Evolutionary conservation across 345 rosid species (phyloP).

Genomic region (Murraya paniculata): DNA sequence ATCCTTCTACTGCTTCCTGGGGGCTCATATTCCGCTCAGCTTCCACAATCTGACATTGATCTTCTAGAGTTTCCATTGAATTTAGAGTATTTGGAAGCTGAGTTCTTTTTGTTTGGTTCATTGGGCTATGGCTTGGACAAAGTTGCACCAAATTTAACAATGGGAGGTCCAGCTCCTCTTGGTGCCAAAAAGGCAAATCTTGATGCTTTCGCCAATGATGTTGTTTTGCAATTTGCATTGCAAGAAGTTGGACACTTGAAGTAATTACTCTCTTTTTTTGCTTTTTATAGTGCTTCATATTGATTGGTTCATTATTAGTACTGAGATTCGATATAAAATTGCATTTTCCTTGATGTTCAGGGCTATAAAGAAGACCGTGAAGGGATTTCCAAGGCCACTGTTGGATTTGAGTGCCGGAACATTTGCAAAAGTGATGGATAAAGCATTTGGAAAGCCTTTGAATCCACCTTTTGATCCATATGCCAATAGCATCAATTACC

Average conservation of each 20-base stretch:
- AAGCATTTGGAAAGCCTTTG: slow-evolving; percentile 48
- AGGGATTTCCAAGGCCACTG: slow-evolving; percentile 79
- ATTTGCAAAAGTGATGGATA: slow-evolving; percentile 52
- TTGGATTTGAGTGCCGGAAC: slow-evolving; percentile 55
- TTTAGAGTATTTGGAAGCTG: slow-evolving; percentile 89
- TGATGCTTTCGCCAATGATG: slow-evolving; percentile 47
- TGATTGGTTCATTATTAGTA: too few relatives aligned
- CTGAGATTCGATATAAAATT: neutral
- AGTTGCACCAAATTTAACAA: slow-evolving; percentile 59
- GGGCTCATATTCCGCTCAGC: slow-evolving; percentile 14
- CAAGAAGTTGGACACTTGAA: slow-evolving; percentile 94
- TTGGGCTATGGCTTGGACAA: slow-evolving; percentile 70
- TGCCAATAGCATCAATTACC: slow-evolving; percentile 49
- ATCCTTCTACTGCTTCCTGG: slow-evolving; percentile 21
- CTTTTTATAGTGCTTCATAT: too few relatives aligned
- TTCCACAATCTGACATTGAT: slow-evolving; percentile 37
- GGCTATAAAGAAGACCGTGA: slow-evolving; percentile 57
- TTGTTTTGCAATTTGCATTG: slow-evolving; percentile 73
- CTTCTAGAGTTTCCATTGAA: slow-evolving; percentile 79
- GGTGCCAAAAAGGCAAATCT: slow-evolving; percentile 66
- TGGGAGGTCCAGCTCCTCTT: slow-evolving; percentile 72
- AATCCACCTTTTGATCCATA: slow-evolving; percentile 77
- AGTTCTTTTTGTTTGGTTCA: slow-evolving; percentile 74
- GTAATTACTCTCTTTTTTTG: slow-evolving; percentile 16
- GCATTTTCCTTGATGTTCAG: slow-evolving; percentile 28